Conservation (phyloP, 192 early-diverging fungal species). For the Rhizophlyctis rosea region DNA sequence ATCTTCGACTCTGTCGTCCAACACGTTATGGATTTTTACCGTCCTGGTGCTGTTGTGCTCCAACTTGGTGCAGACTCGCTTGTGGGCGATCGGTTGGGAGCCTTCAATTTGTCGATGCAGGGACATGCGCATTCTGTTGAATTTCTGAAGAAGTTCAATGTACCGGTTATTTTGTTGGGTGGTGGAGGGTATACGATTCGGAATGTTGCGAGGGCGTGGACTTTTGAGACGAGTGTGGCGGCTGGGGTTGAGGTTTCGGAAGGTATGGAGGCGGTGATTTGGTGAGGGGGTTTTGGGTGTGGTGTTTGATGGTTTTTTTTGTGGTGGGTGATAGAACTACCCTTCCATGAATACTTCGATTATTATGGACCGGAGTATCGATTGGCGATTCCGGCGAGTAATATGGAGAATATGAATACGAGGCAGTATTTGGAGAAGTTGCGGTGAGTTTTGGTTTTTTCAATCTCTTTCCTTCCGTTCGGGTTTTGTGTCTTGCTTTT, state of each 20-base stretch:
- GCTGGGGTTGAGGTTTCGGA: conserved; percentile 69
- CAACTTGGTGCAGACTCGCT: conserved; percentile 97
- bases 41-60: conserved; percentile 90
- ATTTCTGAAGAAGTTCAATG: conserved; percentile 88
- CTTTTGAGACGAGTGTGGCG: conserved; percentile 85
- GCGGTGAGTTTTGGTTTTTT: conserved; percentile 41
- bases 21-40: conserved; percentile 91
- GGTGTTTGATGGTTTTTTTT: conserved; percentile 10
- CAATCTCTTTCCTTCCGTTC: background rate
- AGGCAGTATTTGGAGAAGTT: conserved; percentile 79
- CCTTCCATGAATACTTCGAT: conserved; percentile 63
- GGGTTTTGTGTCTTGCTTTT: background rate
- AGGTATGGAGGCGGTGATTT: conserved; percentile 23
- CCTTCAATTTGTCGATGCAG: conserved; percentile 91
- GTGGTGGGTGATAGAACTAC: conserved; percentile 45
- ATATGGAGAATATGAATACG: conserved; percentile 90
- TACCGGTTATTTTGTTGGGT: conserved; percentile 89
- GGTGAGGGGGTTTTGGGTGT: background rate
- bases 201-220: conserved; percentile 93
- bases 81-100: conserved; percentile 89
- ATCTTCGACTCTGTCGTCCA: conserved; percentile 70
- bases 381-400: conserved; percentile 68
- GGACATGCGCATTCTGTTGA: conserved; percentile 92
- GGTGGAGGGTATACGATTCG: conserved; percentile 92
- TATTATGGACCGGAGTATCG: conserved; percentile 59